Conservation (phyloP, 495 filamentous ascomycete genomes). For the Collariella sp. region DNA sequence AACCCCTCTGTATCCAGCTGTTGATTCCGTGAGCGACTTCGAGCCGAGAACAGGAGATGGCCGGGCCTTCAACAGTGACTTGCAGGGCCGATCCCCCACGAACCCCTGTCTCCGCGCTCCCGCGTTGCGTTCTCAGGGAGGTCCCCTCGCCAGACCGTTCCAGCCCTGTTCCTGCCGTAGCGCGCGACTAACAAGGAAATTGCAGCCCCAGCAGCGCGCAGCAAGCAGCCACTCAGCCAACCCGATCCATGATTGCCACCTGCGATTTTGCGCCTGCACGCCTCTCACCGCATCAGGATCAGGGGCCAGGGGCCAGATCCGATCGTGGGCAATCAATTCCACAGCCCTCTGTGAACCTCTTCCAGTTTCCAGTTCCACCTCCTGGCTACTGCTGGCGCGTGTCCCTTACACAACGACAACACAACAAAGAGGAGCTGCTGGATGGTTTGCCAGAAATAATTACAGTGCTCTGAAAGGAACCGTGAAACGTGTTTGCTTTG, state of each 20-base stretch:
- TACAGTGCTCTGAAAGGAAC: no score
- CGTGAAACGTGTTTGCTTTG: not conserved
- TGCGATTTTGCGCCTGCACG: not conserved
- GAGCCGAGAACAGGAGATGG: no score
- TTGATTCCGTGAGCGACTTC: no score
- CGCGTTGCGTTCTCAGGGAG: not conserved
- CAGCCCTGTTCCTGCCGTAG: constrained; percentile 29
- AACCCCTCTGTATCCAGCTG: no score
- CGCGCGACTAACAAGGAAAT: constrained; percentile 29
- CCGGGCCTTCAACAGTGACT: not conserved
- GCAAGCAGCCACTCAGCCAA: not conserved
- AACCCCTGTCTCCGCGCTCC: constrained; percentile 1
- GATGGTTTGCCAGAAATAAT: no score
- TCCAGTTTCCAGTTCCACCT: no score
- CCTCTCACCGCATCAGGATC: not conserved
- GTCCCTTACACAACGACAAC: no score
- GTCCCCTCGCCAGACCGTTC: constrained; percentile 16
- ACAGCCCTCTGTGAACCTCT: no score
- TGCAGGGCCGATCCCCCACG: constrained; percentile 1
- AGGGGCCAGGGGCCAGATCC: no score
- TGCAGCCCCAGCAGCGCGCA: constrained; percentile 8
- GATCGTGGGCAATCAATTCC: no score
- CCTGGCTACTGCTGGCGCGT: no score
- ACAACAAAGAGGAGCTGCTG: no score
- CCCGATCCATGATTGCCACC: constrained; percentile 14